A percentile compares a stretch with the other conserved stretches of the same genome.
phyloP scores from a whole-genome alignment of 345 rosid species.

The Salix koriyanagi region DNA sequence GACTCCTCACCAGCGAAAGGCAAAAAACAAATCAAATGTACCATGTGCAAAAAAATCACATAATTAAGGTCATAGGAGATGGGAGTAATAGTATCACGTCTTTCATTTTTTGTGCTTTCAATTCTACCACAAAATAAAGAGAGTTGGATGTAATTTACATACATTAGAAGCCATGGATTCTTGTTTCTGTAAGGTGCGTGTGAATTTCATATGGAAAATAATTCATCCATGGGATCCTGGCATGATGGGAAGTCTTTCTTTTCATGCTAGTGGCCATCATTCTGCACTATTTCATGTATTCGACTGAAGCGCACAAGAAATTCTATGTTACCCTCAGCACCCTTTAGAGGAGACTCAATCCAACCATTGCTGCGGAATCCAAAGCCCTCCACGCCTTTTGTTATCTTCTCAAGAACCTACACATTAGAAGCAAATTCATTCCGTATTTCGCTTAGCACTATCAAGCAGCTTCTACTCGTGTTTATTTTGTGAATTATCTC shows the following conservation, averaged over 20 bases:
- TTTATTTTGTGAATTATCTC: neutral
- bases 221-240: neutral
- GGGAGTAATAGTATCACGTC: neutral
- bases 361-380: constrained; percentile 71
- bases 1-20: too few species aligned
- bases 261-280: neutral
- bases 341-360: constrained; percentile 89
- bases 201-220: neutral
- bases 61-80: neutral
- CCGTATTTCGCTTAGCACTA: neutral
- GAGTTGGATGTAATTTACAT: neutral
- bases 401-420: constrained; percentile 79
- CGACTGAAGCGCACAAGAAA: constrained; percentile 70
- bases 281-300: constrained; percentile 27
- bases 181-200: neutral
- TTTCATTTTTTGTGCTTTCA: neutral
- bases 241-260: neutral
- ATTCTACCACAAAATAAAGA: neutral
- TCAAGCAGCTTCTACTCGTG: neutral
- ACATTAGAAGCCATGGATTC: neutral
- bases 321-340: constrained; percentile 87
- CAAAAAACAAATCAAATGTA: neutral
- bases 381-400: constrained; percentile 62
- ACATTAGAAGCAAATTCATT: neutral
- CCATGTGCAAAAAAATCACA: neutral